phyloP scores from a whole-genome alignment of 768 basidiomycete genomes.

The Sporobolomyces phaffii region DNA sequence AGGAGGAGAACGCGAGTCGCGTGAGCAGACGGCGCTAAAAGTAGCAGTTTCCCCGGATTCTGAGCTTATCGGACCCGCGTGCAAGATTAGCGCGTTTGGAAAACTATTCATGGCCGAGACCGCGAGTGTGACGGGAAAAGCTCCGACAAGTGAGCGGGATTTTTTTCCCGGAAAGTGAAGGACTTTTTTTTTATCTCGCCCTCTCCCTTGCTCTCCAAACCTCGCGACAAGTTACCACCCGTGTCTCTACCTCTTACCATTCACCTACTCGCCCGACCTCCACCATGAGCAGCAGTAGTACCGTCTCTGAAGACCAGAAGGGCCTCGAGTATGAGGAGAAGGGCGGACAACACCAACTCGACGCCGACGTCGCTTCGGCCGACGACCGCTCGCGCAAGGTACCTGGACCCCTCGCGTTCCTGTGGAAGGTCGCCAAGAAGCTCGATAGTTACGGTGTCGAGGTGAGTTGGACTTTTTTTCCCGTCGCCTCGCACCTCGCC shows the following conservation, averaged over 20 bases:
- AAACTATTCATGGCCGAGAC: background rate
- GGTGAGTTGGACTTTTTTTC: constrained; percentile 20
- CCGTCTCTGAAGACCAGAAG: background rate
- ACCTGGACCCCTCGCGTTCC: background rate
- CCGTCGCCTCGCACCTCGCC: background rate
- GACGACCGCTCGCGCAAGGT: background rate
- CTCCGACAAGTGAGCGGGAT: background rate
- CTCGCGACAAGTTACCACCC: no score
- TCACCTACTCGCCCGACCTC: background rate
- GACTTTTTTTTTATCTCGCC: background rate
- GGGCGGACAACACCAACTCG: background rate
- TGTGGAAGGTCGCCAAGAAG: constrained; percentile 40
- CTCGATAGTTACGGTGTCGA: constrained; percentile 46
- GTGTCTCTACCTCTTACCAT: background rate
- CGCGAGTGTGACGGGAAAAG: no score
- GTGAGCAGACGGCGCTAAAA: no score
- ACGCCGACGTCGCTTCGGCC: constrained; percentile 3
- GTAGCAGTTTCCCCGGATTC: background rate
- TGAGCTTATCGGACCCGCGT: background rate
- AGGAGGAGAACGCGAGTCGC: background rate
- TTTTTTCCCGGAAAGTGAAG: background rate
- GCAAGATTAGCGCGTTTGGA: background rate
- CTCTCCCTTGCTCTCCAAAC: background rate
- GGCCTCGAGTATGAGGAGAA: constrained; percentile 12
- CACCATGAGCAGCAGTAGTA: constrained; percentile 3